Evolutionary conservation across 768 basidiomycete genomes (phyloP).

Genomic region (Mycena polygramma): DNA sequence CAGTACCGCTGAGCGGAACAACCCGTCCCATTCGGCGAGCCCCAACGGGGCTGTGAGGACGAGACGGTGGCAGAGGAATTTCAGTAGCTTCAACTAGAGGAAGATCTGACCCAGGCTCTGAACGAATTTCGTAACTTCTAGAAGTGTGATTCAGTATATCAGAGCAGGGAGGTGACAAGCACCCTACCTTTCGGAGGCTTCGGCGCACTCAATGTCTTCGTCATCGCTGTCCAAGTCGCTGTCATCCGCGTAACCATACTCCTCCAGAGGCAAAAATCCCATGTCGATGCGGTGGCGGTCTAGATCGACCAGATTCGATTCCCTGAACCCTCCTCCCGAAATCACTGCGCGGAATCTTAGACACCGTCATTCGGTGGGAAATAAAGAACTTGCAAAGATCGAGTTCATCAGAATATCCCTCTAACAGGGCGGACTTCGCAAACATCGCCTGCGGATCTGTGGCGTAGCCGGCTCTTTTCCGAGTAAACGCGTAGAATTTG

Average conservation of each 20-base stretch:
- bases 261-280: not conserved
- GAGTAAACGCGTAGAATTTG: conserved; percentile 25
- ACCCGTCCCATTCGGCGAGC: conserved; percentile 3
- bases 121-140: no score
- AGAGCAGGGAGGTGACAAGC: no score
- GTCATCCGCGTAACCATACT: conserved; percentile 21
- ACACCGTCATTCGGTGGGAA: not conserved
- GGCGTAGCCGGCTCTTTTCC: not conserved
- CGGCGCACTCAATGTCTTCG: not conserved
- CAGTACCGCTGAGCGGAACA: not conserved
- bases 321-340: conserved; percentile 2
- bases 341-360: conserved; percentile 6
- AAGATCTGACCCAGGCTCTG: not conserved
- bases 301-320: conserved; percentile 18
- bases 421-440: conserved; percentile 11
- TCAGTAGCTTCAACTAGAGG: not conserved
- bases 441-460: conserved; percentile 17
- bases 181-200: not conserved
- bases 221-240: conserved; percentile 26
- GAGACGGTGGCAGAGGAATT: not conserved
- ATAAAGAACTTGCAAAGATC: no score
- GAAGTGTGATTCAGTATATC: no score
- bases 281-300: not conserved
- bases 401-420: conserved; percentile 20
- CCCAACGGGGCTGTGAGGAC: not conserved